These are phyloP conservation scores for Irpex lacteus DNA, from an alignment of 1,284 basidiomycete genomes.

Conservation along the genomic window DNA sequence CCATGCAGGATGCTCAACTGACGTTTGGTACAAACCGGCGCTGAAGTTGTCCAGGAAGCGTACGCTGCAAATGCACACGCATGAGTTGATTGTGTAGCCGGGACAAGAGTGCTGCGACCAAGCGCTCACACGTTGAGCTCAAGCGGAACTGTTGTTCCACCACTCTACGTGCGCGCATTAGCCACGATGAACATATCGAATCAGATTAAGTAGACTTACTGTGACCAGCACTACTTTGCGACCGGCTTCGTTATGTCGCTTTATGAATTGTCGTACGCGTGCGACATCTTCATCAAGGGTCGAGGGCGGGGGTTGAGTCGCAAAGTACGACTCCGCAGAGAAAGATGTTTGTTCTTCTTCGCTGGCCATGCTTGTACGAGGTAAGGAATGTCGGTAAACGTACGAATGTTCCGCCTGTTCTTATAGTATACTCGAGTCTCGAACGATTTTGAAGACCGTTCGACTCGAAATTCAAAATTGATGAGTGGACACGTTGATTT, in stretches of 20 bases:
- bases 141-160: constrained; percentile 92
- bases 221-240: constrained; percentile 91
- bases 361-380: constrained; percentile 4
- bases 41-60: constrained; percentile 99
- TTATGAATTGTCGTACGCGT: constrained; percentile 69
- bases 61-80: constrained; percentile 57
- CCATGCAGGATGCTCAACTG: background rate
- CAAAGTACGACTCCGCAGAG: constrained; percentile 86
- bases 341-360: constrained; percentile 36
- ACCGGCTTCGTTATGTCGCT: constrained; percentile 57
- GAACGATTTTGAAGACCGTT: constrained; percentile 4
- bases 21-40: constrained; percentile 62
- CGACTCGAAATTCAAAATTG: background rate
- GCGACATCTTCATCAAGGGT: constrained; percentile 66
- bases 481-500: constrained; percentile 16
- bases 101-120: constrained; percentile 16
- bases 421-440: constrained; percentile 1
- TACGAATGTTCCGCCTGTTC: background rate
- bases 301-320: constrained; percentile 74
- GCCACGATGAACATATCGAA: constrained; percentile 13
- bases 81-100: constrained; percentile 20
- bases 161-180: constrained; percentile 58
- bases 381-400: background rate
- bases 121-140: constrained; percentile 92
- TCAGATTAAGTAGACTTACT: constrained; percentile 52